Evolutionary conservation across 768 basidiomycete genomes (phyloP).

Genomic region (Tremella yokohamensis): DNA sequence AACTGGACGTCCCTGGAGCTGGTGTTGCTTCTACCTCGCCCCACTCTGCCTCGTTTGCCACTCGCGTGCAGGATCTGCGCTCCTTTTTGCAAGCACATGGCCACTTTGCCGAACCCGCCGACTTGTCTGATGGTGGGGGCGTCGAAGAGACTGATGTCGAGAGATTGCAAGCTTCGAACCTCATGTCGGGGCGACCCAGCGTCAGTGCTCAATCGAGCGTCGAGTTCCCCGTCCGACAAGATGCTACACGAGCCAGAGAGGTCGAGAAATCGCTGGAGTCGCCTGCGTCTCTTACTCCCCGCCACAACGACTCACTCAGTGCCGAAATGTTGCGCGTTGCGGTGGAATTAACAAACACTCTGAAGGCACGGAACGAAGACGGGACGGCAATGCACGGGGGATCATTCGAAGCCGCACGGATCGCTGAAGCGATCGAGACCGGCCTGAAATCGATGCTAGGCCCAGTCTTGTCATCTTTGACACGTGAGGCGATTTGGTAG

Average conservation of each 20-base stretch:
- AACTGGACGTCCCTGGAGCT: not conserved
- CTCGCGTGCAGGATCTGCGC: slow-evolving; percentile 10
- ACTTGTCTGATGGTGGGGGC: not conserved
- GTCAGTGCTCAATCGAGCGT: slow-evolving; percentile 4
- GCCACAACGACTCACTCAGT: too few relatives aligned
- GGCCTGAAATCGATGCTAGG: too few relatives aligned
- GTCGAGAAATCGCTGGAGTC: not conserved
- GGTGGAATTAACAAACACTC: too few relatives aligned
- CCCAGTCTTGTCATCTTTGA: too few relatives aligned
- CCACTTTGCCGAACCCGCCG: not conserved
- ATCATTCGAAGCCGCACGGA: too few relatives aligned
- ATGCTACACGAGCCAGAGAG: not conserved
- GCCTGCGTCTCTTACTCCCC: not conserved
- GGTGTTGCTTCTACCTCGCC: slow-evolving; percentile 8
- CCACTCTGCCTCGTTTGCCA: not conserved
- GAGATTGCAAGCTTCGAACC: not conserved
- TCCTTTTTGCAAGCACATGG: not conserved
- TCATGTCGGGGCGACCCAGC: not conserved
- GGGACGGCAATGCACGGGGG: too few relatives aligned
- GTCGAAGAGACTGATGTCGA: not conserved
- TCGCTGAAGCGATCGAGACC: too few relatives aligned
- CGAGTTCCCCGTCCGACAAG: slow-evolving; percentile 1
- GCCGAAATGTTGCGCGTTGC: too few relatives aligned
- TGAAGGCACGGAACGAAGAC: too few relatives aligned
- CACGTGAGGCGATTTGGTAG: too few relatives aligned